Evolutionary conservation across 257 asterid genomes (phyloP), one percentile per base, ranked within the genome.

Genomic region (Fraxinus cuspidata): DNA sequence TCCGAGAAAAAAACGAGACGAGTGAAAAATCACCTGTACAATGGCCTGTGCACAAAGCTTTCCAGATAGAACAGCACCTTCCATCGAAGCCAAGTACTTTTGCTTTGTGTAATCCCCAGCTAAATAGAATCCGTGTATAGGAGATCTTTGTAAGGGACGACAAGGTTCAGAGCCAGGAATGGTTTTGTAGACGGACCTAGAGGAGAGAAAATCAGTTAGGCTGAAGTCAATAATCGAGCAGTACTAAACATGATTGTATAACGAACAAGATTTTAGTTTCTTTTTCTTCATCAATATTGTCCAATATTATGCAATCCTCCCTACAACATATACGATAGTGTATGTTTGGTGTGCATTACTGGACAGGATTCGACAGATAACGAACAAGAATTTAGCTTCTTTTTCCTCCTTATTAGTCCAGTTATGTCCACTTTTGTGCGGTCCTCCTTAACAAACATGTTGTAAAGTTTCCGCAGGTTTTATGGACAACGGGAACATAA

Each of bases 91-190:
- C 86, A 96, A 88, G 85, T 96, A 96, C 49, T 93, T 96, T 72
- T 96, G 99, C 89, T 96, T 96, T 11, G 99, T 96, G 74, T 96
- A 96, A 86, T 96, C 99, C 28, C 99, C 99, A 7, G 99, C 97
- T 81, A 96, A 85, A 83, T 96, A 96, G 82, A 96, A 96, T 65
- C 98, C 98, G 72, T 88, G 86, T 28, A 96, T 79, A 3, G 99
- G 98, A 68, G 99, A 93, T 79, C 83, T 90, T 79, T 96, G 99
- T 72, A 93, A 81, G 11, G 99, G 99, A 18, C 99, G 97, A 66
- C 94, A 92, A 7, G 95, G 97, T 86, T 96, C 99, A 7, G 95
- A 74, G 67, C 97, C 99, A 9, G 99, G 98, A 34, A 91, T 90
- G 3, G 98, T 96, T 84, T 96, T 96, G 78, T 96, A 96, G 32